Base-by-base conservation (phyloP, 2,329 filamentous ascomycete genomes). In the Phialemoniopsis sp. region DNA sequence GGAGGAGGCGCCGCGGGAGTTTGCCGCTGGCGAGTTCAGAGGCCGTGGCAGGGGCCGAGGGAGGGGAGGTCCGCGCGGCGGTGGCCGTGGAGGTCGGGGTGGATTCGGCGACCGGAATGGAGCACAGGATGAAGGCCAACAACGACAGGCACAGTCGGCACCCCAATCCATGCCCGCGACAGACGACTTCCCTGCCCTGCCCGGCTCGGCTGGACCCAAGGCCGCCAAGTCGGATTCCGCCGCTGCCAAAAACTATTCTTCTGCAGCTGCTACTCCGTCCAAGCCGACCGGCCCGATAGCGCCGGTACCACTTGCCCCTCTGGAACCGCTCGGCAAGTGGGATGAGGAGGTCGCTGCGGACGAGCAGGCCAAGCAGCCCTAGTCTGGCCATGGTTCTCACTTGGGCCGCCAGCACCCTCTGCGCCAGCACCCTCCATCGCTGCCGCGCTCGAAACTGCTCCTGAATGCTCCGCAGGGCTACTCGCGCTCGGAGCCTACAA, bases 301-400 rank as follows among this genome's bases (percentile, higher is more conserved):
- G 17, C 8, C 36, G 13, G 30, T 32, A n/a, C 32, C 18, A 32
- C 45, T 58, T n/a, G 55, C 59, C 39, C 53, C 64, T 13, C 32
- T 18, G 34, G n/a, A 18, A 8, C 59, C 59, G 1, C 50, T 67
- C 14, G 66, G 68, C 8, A 67, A 71, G 39, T 80, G 76, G 76
- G 76, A 73, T 37, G 76, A 80, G 29, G 76, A 80, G 57, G 73
- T 80, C 65, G 72, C 72, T 36, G 70, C 64, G 12, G 72, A 76
- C 18, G 66, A 40, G 45, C 56, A 49, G 46, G 41, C 39, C 10
- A 37, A 40, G 28, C n/a, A 38, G 8, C 40, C 21, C 6, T 26
- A 26, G 21, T 26, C 21, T 26, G 21, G 21, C 21, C 6, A 26
- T 26, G 21, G 21, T 10, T n/a, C n/a, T n/a, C 21, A 6, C 6